These are phyloP conservation scores for Aspergillus alliaceus DNA, from an alignment of 2,329 filamentous ascomycete genomes.

Conservation along the genomic window DNA sequence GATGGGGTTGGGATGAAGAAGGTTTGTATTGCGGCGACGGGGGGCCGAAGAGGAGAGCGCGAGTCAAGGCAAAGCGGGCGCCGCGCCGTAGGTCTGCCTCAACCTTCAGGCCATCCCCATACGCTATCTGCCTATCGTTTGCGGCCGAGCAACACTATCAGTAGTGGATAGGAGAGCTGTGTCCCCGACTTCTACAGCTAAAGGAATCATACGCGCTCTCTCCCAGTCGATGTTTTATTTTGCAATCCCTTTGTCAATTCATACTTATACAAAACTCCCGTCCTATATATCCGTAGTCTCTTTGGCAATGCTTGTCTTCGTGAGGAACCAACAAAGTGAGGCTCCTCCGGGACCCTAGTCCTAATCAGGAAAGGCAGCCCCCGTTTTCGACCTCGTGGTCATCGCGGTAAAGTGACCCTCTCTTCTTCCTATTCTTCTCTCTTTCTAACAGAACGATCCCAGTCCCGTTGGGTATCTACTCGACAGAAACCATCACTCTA, in stretches of 20 bases:
- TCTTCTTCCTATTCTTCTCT: slow-evolving; percentile 16
- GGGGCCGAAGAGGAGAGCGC: slow-evolving; percentile 16
- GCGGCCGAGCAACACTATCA: slow-evolving; percentile 9
- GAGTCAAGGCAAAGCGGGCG: slow-evolving; percentile 6
- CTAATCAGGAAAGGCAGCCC: slow-evolving; percentile 21
- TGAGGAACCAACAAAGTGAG: slow-evolving; percentile 14
- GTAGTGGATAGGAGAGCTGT: background rate
- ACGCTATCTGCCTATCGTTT: slow-evolving; percentile 19
- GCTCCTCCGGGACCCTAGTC: slow-evolving; percentile 21
- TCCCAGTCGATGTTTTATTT: background rate
- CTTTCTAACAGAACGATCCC: slow-evolving; percentile 10
- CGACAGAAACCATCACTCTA: slow-evolving; percentile 11
- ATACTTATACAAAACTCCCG: background rate
- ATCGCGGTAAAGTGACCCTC: slow-evolving; percentile 22
- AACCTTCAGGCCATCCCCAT: slow-evolving; percentile 11
- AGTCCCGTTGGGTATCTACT: slow-evolving; percentile 27
- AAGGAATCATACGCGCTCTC: background rate
- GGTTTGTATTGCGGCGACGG: slow-evolving; percentile 15
- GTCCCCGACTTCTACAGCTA: background rate
- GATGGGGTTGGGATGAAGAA: slow-evolving; percentile 2
- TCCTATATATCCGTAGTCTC: background rate
- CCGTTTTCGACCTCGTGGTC: slow-evolving; percentile 29
- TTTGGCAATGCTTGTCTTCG: background rate
- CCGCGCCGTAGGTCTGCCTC: slow-evolving; percentile 6
- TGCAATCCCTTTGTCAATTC: no score